These are phyloP conservation scores for Penicillium desertorum DNA, from an alignment of 495 filamentous ascomycete genomes.

Conservation along the genomic window DNA sequence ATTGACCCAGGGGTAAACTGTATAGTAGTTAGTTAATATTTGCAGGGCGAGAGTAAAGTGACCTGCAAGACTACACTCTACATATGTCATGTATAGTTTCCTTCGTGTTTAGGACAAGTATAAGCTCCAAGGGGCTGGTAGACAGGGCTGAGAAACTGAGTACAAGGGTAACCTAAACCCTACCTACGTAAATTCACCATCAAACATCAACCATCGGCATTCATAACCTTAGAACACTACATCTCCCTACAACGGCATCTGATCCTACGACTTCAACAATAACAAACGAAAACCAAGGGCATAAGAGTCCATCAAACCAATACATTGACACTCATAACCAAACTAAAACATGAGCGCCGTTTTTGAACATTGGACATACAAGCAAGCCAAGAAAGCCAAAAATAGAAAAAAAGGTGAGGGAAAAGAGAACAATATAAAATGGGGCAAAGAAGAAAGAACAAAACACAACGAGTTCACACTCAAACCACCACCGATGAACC, in stretches of 20 bases:
- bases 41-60: no score
- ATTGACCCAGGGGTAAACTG: no score
- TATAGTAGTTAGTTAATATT: no score
- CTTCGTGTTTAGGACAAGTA: no score
- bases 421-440: slow-evolving; percentile 5
- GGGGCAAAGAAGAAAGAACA: neutral
- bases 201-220: no score
- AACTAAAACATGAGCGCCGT: slow-evolving; percentile 1
- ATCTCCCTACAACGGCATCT: neutral
- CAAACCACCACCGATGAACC: neutral
- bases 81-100: no score
- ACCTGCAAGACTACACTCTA: no score
- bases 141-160: no score
- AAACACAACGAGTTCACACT: slow-evolving; percentile 2
- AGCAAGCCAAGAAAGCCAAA: slow-evolving; percentile 1
- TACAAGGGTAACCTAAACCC: no score
- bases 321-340: slow-evolving; percentile 15
- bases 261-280: neutral
- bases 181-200: no score
- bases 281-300: neutral
- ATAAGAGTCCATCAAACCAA: slow-evolving; percentile 10
- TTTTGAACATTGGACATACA: slow-evolving; percentile 8
- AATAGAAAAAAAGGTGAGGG: neutral
- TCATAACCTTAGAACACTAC: neutral
- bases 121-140: no score